Percentiles rank a stretch among this genome's conserved stretches.
Evolutionary conservation across 768 basidiomycete genomes (phyloP).

Genomic region (Pulveroboletus frians): DNA sequence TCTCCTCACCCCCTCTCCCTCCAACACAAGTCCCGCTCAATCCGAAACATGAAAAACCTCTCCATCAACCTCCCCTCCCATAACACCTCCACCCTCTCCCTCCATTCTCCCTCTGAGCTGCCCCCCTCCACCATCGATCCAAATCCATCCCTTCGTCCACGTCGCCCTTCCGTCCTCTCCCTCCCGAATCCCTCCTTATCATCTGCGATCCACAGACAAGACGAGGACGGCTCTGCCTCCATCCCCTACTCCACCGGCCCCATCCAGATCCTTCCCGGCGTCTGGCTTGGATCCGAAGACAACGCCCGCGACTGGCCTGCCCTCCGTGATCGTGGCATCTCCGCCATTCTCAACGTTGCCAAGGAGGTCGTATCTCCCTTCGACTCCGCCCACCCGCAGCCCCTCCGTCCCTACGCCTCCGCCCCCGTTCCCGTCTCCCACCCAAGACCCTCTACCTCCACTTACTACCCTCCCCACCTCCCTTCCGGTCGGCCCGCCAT

Average conservation of each 20-base stretch:
- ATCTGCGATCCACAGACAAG: constrained; percentile 55
- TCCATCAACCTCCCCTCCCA: constrained; percentile 64
- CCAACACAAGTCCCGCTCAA: constrained; percentile 39
- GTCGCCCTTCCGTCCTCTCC: constrained; percentile 70
- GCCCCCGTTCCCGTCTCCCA: constrained; percentile 55
- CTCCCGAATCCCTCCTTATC: constrained; percentile 51
- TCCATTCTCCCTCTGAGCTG: constrained; percentile 33
- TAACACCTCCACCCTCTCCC: constrained; percentile 52
- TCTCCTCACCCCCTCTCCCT: constrained; percentile 15
- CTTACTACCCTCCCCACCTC: constrained; percentile 64
- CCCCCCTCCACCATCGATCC: constrained; percentile 31
- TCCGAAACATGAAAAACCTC: constrained; percentile 72
- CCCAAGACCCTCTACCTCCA: constrained; percentile 36
- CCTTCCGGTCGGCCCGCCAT: constrained; percentile 68
- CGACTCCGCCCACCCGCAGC: constrained; percentile 42
- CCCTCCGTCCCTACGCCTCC: constrained; percentile 59
- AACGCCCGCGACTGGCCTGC: constrained; percentile 79
- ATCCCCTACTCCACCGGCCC: constrained; percentile 79
- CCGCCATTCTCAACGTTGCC: constrained; percentile 84
- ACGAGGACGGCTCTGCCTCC: constrained; percentile 55
- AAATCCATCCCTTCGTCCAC: constrained; percentile 35
- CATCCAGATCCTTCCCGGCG: constrained; percentile 73
- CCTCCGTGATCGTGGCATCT: constrained; percentile 68
- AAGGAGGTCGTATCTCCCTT: constrained; percentile 83
- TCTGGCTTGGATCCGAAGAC: constrained; percentile 91